phyloP scores from a whole-genome alignment of 129 eudicot genomes.

The Tagetes patula region DNA sequence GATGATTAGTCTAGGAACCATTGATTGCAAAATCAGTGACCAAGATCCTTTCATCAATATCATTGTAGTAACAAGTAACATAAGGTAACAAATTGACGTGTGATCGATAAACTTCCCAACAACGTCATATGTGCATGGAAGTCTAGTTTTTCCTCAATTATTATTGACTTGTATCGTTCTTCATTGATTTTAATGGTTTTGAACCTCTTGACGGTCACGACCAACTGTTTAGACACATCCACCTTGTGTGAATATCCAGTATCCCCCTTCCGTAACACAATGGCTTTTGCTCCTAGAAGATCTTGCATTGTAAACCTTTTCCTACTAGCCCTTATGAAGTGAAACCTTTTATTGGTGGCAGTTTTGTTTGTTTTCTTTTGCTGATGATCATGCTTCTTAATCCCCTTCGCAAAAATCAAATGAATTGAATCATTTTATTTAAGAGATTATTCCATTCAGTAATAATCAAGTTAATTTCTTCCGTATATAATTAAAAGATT shows the following conservation, averaged over 20 bases:
- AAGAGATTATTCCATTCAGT: no score
- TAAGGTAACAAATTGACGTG: constrained; percentile 60
- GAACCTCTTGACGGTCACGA: constrained; percentile 49
- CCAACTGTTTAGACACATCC: constrained; percentile 16
- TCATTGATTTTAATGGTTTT: no score
- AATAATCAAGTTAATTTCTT: no score
- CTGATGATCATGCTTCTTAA: neutral
- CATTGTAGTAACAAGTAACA: constrained; percentile 48
- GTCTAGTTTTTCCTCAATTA: constrained; percentile 25
- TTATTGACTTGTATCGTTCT: constrained; percentile 24
- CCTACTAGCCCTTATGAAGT: constrained; percentile 39
- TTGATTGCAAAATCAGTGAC: constrained; percentile 15
- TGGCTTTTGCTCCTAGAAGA: constrained; percentile 46
- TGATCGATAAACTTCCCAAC: constrained; percentile 37
- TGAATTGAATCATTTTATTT: no score
- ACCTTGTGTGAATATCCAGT: constrained; percentile 58
- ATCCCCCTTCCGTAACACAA: constrained; percentile 54
- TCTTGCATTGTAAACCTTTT: constrained; percentile 53
- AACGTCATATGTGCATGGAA: constrained; percentile 54
- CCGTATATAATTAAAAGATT: no score
- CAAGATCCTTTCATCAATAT: constrained; percentile 49
- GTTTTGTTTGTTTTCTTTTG: neutral
- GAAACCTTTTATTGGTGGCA: neutral
- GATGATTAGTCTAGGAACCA: constrained; percentile 7
- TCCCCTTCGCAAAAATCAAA: neutral